Evolutionary conservation across 441 rosid species (phyloP).

Genomic region (Dalechampia spathulata): DNA sequence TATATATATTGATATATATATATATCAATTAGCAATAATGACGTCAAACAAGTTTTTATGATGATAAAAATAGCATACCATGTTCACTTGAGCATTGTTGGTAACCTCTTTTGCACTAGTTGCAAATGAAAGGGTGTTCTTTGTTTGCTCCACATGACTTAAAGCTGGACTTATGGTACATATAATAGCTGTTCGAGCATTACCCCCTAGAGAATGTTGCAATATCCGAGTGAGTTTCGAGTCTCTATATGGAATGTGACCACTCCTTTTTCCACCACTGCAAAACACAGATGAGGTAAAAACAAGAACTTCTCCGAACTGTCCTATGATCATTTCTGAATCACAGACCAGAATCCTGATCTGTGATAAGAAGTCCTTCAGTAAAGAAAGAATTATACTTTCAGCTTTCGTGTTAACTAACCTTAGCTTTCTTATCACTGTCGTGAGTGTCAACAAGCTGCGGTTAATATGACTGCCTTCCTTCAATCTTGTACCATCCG

Average conservation of each 20-base stretch:
- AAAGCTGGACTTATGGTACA: constrained; percentile 90
- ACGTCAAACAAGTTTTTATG: background rate
- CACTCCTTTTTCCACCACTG: constrained; percentile 59
- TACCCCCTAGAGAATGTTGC: constrained; percentile 94
- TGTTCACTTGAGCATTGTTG: constrained; percentile 77
- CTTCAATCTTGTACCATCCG: constrained; percentile 72
- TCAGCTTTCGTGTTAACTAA: constrained; percentile 27
- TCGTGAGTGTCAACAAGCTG: constrained; percentile 82
- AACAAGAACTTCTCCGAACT: no score
- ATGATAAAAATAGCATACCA: constrained; percentile 40
- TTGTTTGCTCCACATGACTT: constrained; percentile 85
- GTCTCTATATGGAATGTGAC: constrained; percentile 86
- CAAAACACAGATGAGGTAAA: constrained; percentile 20
- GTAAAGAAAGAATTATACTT: background rate
- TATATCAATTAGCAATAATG: background rate
- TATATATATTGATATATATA: no score
- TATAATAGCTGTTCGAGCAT: constrained; percentile 90
- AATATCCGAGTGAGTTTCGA: constrained; percentile 91
- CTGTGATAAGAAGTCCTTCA: background rate
- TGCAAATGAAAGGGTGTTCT: constrained; percentile 79
- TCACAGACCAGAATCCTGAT: constrained; percentile 3
- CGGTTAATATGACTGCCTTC: constrained; percentile 94
- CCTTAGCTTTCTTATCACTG: constrained; percentile 95
- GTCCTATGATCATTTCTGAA: constrained; percentile 8
- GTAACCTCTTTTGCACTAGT: constrained; percentile 89